Conservation (phyloP, 2,329 filamentous ascomycete genomes). For the Aspergillus fijiensis region DNA sequence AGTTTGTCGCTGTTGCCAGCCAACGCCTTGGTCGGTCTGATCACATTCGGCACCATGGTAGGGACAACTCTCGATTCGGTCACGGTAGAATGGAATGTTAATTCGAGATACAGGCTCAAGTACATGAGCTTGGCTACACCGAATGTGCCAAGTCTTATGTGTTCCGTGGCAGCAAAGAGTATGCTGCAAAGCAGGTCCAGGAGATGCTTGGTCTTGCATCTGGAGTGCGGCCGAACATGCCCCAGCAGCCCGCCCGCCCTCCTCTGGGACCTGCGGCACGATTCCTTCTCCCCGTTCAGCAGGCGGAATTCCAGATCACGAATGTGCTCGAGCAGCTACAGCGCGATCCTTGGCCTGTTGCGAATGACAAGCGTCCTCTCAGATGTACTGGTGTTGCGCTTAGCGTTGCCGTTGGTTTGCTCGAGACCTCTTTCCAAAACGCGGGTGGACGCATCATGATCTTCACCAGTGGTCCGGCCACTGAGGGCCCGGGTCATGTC, state of each 20-base stretch:
- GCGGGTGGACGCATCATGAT: slow-evolving; percentile 94
- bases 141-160: slow-evolving; percentile 99
- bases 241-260: slow-evolving; percentile 70
- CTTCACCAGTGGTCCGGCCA: slow-evolving; percentile 91
- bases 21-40: slow-evolving; percentile 63
- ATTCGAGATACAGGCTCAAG: slow-evolving; percentile 65
- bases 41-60: slow-evolving; percentile 86
- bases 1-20: slow-evolving; percentile 63
- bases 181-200: slow-evolving; percentile 97
- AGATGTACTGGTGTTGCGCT: slow-evolving; percentile 95
- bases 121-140: slow-evolving; percentile 96
- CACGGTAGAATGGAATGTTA: slow-evolving; percentile 16
- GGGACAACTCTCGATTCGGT: slow-evolving; percentile 19
- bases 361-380: slow-evolving; percentile 84
- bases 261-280: slow-evolving; percentile 77
- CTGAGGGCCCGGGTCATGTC: slow-evolving; percentile 94
- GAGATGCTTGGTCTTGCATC: slow-evolving; percentile 89
- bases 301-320: slow-evolving; percentile 95
- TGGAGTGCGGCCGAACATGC: slow-evolving; percentile 70
- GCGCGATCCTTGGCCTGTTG: slow-evolving; percentile 95
- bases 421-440: slow-evolving; percentile 95
- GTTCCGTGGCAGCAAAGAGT: slow-evolving; percentile 96
- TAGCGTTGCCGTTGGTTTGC: slow-evolving; percentile 85
- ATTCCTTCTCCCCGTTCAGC: slow-evolving; percentile 90
- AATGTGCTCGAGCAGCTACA: slow-evolving; percentile 94